Evolutionary conservation across 129 eudicot species (phyloP), one percentile per base, ranked within the genome.

Genomic region (Glebionis coronaria): DNA sequence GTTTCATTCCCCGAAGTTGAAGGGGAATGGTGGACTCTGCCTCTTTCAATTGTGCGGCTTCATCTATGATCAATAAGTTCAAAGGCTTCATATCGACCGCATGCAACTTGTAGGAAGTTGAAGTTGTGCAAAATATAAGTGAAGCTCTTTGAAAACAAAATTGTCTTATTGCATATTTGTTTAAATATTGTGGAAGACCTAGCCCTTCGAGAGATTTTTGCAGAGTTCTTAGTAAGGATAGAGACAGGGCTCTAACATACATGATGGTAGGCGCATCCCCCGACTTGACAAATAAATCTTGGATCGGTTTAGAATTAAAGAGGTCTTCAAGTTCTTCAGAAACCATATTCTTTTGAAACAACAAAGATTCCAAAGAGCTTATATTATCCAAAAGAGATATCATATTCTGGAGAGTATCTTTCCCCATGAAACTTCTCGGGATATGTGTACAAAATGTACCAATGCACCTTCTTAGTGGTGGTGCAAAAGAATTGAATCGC

Each of bases 121-220:
- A 75, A 35, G 73, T 56, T 8, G 87, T 79, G 73, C 87, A 82
- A 35, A 82, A 76, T 51, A 83, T 28, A 18, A 77, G 44, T 28
- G 80, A 83, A 51, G 83, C 90, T 0, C 42, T 78, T 65, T 78
- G 14, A 53, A 70, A 65, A 59, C 81, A 81, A 12, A 84, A 82
- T 4, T 75, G 55, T 10, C 0, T 44, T 23, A 65, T 20, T 15
- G 51, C 23, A 56, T 45, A 20, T 42, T 1, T 19, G 58, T 19
- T 38, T 27, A 54, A 20, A 21, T 12, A 52, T 58, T 44, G 56
- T 4, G 86, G 86, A 31, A 84, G 58, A n/a, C 25, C 8, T 11
- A 78, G 73, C 1, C 12, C 19, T 46, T 10, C 70, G 0, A 80
- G 73, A 60, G 84, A 81, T 11, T 4, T 14, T 19, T 38, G 79